phyloP scores from a whole-genome alignment of 2,329 filamentous ascomycete species.

The Nothopassalora personata region DNA sequence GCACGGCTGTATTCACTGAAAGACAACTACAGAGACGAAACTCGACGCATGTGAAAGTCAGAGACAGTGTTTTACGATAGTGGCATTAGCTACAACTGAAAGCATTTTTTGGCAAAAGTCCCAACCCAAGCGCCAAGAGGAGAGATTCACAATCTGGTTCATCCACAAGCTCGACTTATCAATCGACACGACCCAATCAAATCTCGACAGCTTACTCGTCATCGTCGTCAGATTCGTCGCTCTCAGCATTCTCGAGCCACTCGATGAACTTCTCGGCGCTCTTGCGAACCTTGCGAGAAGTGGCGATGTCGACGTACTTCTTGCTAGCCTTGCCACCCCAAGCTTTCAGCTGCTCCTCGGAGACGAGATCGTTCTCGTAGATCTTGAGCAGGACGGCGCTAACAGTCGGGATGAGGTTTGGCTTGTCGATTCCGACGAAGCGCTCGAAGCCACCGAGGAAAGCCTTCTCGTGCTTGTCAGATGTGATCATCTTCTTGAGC shows the following conservation, averaged over 20 bases:
- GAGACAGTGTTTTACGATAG: slow-evolving; percentile 5
- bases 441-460: slow-evolving; percentile 93
- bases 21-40: not conserved
- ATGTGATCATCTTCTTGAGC: slow-evolving; percentile 82
- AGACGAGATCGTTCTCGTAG: slow-evolving; percentile 85
- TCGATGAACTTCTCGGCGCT: slow-evolving; percentile 88
- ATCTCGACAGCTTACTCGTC: slow-evolving; percentile 14
- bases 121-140: slow-evolving; percentile 10
- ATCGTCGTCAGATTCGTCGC: slow-evolving; percentile 26
- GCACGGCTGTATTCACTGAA: not conserved
- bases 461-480: slow-evolving; percentile 91
- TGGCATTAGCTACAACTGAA: slow-evolving; percentile 5
- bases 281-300: slow-evolving; percentile 93
- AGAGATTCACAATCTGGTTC: slow-evolving; percentile 12
- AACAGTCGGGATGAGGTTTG: slow-evolving; percentile 70
- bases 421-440: slow-evolving; percentile 76
- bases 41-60: not conserved
- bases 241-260: slow-evolving; percentile 63
- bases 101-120: not conserved
- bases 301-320: slow-evolving; percentile 89
- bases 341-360: slow-evolving; percentile 79
- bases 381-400: slow-evolving; percentile 83
- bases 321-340: slow-evolving; percentile 96
- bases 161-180: not conserved
- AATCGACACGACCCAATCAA: not conserved